Evolutionary conservation across 2,329 filamentous ascomycete genomes (phyloP).

Genomic region (Paecilomyces variotii): DNA sequence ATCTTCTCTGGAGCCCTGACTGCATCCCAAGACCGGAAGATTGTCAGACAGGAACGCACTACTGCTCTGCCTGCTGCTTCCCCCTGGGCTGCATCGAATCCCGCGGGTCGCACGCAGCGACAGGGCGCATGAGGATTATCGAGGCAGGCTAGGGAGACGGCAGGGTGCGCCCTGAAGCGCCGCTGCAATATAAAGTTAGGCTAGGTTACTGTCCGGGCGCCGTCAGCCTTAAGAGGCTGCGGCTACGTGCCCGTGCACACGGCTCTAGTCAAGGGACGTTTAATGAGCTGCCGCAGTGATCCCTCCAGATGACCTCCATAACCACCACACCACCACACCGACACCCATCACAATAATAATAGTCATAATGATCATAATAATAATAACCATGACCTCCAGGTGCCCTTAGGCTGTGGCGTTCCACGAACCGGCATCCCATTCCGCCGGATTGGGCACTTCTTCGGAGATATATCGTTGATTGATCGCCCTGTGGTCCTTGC

Average conservation of each 20-base stretch:
- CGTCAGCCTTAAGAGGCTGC: slow-evolving; percentile 30
- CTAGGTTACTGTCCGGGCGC: slow-evolving; percentile 7
- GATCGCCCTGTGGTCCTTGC: not conserved
- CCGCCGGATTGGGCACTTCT: not conserved
- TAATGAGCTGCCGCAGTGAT: not conserved
- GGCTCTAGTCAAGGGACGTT: slow-evolving; percentile 2
- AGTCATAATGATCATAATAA: no score
- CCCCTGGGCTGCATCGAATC: not conserved
- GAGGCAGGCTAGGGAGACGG: not conserved
- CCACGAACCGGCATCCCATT: not conserved
- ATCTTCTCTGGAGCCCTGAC: not conserved
- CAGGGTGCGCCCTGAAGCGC: not conserved
- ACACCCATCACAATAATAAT: not conserved
- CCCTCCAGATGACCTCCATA: not conserved
- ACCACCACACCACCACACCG: not conserved
- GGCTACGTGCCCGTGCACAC: slow-evolving; percentile 10
- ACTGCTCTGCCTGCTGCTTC: not conserved
- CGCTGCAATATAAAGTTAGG: not conserved
- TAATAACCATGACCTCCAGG: not conserved
- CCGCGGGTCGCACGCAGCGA: not conserved
- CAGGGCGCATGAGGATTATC: not conserved
- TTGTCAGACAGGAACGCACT: not conserved
- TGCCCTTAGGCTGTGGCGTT: not conserved
- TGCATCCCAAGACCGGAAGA: not conserved
- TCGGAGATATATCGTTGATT: not conserved